phyloP scores from a whole-genome alignment of 1,284 basidiomycete genomes.

The Sporisorium iseilematis-ciliati region DNA sequence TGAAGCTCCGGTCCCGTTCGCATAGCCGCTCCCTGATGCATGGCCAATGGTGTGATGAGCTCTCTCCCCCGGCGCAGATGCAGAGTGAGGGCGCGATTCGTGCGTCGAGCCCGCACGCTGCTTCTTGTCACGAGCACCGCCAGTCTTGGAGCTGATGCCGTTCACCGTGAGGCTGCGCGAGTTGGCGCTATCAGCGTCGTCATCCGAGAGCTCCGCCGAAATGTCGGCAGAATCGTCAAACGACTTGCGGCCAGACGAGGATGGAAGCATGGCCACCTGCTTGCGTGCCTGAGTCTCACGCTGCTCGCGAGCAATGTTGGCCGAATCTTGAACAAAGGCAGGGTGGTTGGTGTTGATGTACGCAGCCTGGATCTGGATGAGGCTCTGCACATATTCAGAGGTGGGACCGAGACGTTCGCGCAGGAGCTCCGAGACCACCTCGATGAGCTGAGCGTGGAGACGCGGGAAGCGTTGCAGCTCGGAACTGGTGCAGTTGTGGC shows the following conservation, averaged over 20 bases:
- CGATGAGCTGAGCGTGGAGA: constrained; percentile 91
- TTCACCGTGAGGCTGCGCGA: constrained; percentile 35
- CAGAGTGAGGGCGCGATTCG: constrained; percentile 47
- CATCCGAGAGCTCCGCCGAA: constrained; percentile 47
- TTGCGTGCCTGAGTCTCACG: constrained; percentile 59
- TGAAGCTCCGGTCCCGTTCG: constrained; percentile 20
- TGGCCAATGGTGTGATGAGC: constrained; percentile 51
- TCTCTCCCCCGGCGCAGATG: constrained; percentile 30
- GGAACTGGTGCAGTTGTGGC: constrained; percentile 93
- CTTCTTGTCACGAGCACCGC: constrained; percentile 35
- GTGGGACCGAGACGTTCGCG: constrained; percentile 95
- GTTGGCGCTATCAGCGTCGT: constrained; percentile 52
- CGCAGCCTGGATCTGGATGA: constrained; percentile 97
- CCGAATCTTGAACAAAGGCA: constrained; percentile 77
- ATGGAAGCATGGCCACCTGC: constrained; percentile 57
- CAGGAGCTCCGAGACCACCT: constrained; percentile 95
- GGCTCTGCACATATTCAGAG: constrained; percentile 92
- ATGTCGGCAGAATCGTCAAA: constrained; percentile 55
- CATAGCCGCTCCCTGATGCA: constrained; percentile 20
- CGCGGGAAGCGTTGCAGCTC: constrained; percentile 97
- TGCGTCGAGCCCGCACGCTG: constrained; percentile 34
- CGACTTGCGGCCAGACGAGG: constrained; percentile 70
- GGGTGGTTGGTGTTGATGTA: constrained; percentile 99
- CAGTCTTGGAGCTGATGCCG: constrained; percentile 42
- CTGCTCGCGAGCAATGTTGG: constrained; percentile 67